Conservation (phyloP, 2,329 filamentous ascomycete species). For the Exophiala phaeomuriformis region DNA sequence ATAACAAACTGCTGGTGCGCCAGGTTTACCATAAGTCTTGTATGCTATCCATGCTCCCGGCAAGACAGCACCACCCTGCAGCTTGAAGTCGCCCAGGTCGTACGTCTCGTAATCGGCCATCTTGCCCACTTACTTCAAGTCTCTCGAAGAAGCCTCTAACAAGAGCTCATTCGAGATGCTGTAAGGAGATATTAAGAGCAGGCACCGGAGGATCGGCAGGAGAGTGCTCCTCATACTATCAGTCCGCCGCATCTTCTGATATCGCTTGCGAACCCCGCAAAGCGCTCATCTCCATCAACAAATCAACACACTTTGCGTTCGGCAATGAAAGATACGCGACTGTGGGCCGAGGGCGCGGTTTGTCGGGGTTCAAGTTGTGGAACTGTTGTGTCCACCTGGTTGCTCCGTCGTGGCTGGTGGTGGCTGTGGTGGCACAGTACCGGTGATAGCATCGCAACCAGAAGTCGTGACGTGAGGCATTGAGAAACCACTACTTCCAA, state of each 20-base stretch:
- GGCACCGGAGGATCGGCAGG: no score
- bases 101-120: constrained; percentile 45
- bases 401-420: no score
- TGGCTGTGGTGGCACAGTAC: no score
- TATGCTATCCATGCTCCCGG: constrained; percentile 63
- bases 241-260: not conserved
- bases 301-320: no score
- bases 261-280: not conserved
- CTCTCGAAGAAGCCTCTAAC: no score
- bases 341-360: not conserved
- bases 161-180: no score
- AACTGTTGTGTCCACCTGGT: no score
- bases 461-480: no score
- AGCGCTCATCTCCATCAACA: constrained; percentile 5
- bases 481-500: no score
- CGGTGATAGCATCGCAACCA: no score
- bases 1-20: constrained; percentile 62
- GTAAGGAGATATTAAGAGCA: no score
- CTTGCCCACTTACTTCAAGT: not conserved
- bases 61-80: constrained; percentile 58
- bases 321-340: not conserved
- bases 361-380: no score
- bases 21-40: constrained; percentile 63
- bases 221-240: not conserved
- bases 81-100: constrained; percentile 57